These are phyloP conservation scores for Pyrenula aspistea DNA, from an alignment of 495 filamentous ascomycete genomes.

Conservation along the genomic window DNA sequence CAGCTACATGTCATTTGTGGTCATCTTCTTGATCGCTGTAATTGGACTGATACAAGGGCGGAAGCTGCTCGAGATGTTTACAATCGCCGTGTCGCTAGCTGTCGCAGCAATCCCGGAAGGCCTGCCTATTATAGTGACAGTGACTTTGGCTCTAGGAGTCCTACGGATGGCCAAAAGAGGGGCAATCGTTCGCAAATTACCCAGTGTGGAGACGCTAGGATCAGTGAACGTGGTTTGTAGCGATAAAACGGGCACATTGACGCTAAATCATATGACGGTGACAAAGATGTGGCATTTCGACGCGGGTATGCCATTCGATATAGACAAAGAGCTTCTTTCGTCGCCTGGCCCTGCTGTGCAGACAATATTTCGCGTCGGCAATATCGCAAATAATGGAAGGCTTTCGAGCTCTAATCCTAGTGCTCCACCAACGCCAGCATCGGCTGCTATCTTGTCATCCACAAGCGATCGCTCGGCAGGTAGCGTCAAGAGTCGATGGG, in stretches of 20 bases:
- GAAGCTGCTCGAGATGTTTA: constrained; percentile 87
- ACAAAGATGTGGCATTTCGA: constrained; percentile 94
- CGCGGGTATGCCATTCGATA: constrained; percentile 53
- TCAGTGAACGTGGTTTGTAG: constrained; percentile 97
- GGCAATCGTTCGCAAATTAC: constrained; percentile 88
- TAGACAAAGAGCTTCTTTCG: constrained; percentile 56
- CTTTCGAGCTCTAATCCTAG: constrained; percentile 50
- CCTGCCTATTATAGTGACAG: constrained; percentile 93
- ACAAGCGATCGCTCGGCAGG: constrained; percentile 52
- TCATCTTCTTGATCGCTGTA: constrained; percentile 85
- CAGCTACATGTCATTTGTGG: constrained; percentile 88
- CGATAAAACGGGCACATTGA: constrained; percentile 95
- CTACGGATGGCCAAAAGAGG: constrained; percentile 88
- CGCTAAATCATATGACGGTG: constrained; percentile 96
- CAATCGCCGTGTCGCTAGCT: constrained; percentile 90
- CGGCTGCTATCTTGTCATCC: constrained; percentile 65
- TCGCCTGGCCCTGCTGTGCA: constrained; percentile 59
- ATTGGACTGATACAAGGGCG: constrained; percentile 83
- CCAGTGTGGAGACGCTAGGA: constrained; percentile 94
- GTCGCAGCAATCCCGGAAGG: constrained; percentile 97
- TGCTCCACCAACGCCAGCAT: constrained; percentile 53
- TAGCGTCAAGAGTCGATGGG: constrained; percentile 71
- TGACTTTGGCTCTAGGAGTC: constrained; percentile 87
- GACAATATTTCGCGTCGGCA: constrained; percentile 77
- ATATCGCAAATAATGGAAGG: constrained; percentile 91